Evolutionary conservation across 257 asterid species (phyloP).

Genomic region (Datura wrightii): DNA sequence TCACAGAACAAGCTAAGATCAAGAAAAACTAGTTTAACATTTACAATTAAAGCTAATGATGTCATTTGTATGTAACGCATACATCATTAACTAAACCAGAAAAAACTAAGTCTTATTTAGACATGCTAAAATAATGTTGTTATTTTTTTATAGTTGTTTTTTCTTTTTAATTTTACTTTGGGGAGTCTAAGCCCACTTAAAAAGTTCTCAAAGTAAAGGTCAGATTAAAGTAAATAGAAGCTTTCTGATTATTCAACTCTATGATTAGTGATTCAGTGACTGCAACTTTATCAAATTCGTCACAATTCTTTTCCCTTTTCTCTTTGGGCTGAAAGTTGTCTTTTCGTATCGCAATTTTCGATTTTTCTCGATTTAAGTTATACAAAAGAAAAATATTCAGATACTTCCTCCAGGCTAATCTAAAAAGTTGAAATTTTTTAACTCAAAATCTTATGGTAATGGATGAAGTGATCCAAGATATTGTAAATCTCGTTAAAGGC

Average conservation of each 20-base stretch:
- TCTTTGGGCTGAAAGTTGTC: neutral
- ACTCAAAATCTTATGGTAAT: no score
- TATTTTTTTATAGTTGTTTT: neutral
- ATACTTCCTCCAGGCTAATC: neutral
- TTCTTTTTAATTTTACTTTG: neutral
- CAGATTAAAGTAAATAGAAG: neutral
- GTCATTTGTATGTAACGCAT: constrained; percentile 23
- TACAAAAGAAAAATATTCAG: neutral
- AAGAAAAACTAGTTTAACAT: neutral
- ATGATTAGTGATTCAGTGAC: neutral
- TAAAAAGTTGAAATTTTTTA: no score
- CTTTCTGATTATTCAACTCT: neutral
- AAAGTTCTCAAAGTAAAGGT: neutral
- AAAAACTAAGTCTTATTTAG: neutral
- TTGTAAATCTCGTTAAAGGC: neutral
- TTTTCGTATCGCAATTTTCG: neutral
- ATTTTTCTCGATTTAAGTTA: neutral
- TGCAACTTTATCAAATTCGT: constrained; percentile 8
- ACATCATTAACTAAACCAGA: constrained; percentile 24
- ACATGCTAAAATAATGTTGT: neutral
- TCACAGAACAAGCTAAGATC: neutral
- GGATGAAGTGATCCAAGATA: no score
- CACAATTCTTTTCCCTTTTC: neutral
- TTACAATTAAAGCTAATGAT: constrained; percentile 22
- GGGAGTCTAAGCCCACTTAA: neutral